Evolutionary conservation across 139 green algal genomes (phyloP).

Genomic region (Chlamydomonas sphaeroides): DNA sequence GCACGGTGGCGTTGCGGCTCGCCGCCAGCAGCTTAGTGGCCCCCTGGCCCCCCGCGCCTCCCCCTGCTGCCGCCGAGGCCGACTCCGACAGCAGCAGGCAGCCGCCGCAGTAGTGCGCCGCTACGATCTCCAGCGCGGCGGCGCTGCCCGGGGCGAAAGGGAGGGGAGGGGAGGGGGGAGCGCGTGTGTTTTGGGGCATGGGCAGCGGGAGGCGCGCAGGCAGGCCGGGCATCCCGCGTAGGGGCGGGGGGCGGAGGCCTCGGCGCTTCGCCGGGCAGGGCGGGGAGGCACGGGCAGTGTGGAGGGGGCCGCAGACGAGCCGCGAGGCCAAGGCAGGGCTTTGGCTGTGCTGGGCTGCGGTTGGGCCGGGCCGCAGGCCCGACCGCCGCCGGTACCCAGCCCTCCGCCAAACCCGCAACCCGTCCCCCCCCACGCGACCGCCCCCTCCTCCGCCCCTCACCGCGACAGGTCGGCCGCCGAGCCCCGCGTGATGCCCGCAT

Average conservation of each 20-base stretch:
- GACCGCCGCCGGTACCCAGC: too few species aligned
- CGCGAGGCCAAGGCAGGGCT: too few species aligned
- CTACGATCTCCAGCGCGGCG: conserved; percentile 68
- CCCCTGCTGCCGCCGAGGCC: conserved; percentile 43
- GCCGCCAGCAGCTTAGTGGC: conserved; percentile 68
- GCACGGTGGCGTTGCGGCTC: conserved; percentile 65
- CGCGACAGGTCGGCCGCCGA: conserved; percentile 43
- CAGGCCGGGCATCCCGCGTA: too few species aligned
- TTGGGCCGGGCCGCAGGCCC: too few species aligned
- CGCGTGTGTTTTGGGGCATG: background rate
- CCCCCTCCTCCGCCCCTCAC: conserved; percentile 14
- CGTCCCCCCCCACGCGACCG: too few species aligned
- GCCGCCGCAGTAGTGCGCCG: conserved; percentile 66
- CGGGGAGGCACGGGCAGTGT: too few species aligned
- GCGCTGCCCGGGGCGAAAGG: background rate
- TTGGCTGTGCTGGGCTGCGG: too few species aligned
- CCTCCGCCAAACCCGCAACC: too few species aligned
- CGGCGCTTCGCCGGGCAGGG: too few species aligned
- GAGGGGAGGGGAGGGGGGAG: background rate
- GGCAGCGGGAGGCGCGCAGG: too few species aligned
- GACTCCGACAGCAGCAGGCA: conserved; percentile 81
- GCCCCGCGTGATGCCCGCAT: conserved; percentile 42
- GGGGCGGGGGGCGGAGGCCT: too few species aligned
- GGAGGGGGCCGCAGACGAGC: too few species aligned
- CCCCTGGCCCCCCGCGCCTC: conserved; percentile 16